phyloP scores from a whole-genome alignment of 495 filamentous ascomycete genomes.

The Annulohypoxylon moriforme region DNA sequence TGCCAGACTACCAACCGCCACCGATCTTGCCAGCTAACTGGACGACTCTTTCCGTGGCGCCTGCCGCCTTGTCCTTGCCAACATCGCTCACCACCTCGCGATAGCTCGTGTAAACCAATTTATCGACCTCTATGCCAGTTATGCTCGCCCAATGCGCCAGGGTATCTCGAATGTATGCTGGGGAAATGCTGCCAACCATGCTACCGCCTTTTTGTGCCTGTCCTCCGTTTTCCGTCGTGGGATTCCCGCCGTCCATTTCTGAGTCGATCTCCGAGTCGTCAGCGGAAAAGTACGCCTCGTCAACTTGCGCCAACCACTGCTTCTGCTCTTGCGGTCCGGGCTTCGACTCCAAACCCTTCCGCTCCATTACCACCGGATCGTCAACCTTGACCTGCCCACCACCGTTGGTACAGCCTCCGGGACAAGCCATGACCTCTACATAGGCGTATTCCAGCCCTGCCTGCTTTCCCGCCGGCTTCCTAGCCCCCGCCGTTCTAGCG shows the following conservation, averaged over 20 bases:
- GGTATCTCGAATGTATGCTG: constrained; percentile 65
- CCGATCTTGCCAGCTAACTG: constrained; percentile 93
- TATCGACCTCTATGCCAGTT: constrained; percentile 76
- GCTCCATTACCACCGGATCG: constrained; percentile 69
- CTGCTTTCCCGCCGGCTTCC: constrained; percentile 59
- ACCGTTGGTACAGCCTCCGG: constrained; percentile 96
- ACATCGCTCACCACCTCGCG: constrained; percentile 94
- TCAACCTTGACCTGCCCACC: constrained; percentile 93
- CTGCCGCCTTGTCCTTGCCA: constrained; percentile 72
- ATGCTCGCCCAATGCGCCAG: constrained; percentile 77
- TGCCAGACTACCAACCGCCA: constrained; percentile 82
- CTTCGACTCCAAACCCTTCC: constrained; percentile 59
- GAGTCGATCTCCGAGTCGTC: constrained; percentile 65
- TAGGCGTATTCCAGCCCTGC: constrained; percentile 76
- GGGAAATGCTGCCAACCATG: constrained; percentile 68
- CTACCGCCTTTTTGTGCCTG: constrained; percentile 38
- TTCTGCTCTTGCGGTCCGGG: constrained; percentile 79
- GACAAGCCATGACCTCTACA: constrained; percentile 99
- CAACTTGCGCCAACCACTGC: constrained; percentile 85
- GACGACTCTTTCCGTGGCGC: constrained; percentile 82
- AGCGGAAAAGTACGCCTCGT: constrained; percentile 94
- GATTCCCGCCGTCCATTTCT: constrained; percentile 33
- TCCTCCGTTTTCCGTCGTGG: constrained; percentile 31
- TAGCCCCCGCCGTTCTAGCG: constrained; percentile 62
- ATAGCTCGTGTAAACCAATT: constrained; percentile 85